A percentile compares a stretch with the other conserved stretches of the same genome.
Evolutionary conservation across 2,329 filamentous ascomycete species (phyloP).

Genomic region (Coniochaeta pulveracea): DNA sequence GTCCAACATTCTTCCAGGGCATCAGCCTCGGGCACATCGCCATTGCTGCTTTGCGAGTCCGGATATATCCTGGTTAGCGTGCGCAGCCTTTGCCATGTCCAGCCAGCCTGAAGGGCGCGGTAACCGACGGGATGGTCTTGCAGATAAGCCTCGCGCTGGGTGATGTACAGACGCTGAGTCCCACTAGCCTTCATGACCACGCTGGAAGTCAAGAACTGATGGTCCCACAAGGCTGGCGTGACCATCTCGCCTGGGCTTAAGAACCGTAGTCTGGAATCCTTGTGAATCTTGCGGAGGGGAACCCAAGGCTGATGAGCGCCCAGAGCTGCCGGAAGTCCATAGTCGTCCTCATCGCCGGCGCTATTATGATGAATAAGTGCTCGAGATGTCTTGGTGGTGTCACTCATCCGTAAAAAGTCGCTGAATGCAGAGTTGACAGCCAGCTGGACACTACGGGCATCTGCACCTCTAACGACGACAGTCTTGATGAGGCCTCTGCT

Average conservation of each 20-base stretch:
- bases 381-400: slow-evolving; percentile 8
- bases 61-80: slow-evolving; percentile 47
- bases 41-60: slow-evolving; percentile 27
- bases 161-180: slow-evolving; percentile 59
- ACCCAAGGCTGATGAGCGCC: slow-evolving; percentile 60
- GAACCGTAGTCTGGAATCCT: slow-evolving; percentile 61
- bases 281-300: slow-evolving; percentile 67
- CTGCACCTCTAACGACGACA: slow-evolving; percentile 48
- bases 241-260: slow-evolving; percentile 61
- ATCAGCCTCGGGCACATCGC: slow-evolving; percentile 47
- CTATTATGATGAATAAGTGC: slow-evolving; percentile 1
- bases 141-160: slow-evolving; percentile 62
- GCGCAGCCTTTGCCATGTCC: slow-evolving; percentile 62
- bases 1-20: slow-evolving; percentile 56
- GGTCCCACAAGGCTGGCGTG: slow-evolving; percentile 60
- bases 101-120: slow-evolving; percentile 39
- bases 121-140: slow-evolving; percentile 36
- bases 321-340: slow-evolving; percentile 33
- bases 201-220: slow-evolving; percentile 56
- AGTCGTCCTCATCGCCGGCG: slow-evolving; percentile 14
- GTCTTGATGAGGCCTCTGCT: slow-evolving; percentile 62
- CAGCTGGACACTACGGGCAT: slow-evolving; percentile 56
- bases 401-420: slow-evolving; percentile 36
- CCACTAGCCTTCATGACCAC: slow-evolving; percentile 62
- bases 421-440: slow-evolving; percentile 54